Base-by-base conservation (phyloP, 257 asterid species). In the Knoxia roxburghii region DNA sequence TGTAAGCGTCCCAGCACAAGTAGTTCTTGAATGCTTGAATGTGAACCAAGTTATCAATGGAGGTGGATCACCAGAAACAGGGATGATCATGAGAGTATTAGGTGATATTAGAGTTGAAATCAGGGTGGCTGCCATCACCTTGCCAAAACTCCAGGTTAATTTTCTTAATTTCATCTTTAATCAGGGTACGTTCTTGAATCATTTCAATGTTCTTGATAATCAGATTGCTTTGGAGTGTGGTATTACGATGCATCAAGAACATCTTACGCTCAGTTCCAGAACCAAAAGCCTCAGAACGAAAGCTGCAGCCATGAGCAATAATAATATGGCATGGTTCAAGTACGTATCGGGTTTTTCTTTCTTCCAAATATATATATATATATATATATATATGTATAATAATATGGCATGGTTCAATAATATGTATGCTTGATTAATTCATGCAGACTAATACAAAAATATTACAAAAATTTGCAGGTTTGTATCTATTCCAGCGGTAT, bases 191-290 rank as follows among this genome's bases (percentile, higher is more conserved):
- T n/a, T n/a, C n/a, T n/a, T n/a, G n/a, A n/a, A n/a, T n/a, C n/a
- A n/a, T 37, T 37, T 37, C 4, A 4, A 37, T 9, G 9, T 37
- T 37, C 41, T 37, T 3, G 6, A 9, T 37, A 37, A 37, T 37
- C 41, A 37, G 90, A 59, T 89, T 26, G 88, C 87, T 30, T 61
- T 89, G 86, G 96, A 86, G 72, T 89, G 96, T 68, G 82, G 79
- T 18, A 67, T 86, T 64, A 73, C 61, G 32, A 79, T 82, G 2
- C 79, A 74, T 69, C 78, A 51, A 6, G 68, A 74, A 13, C 54
- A 78, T 57, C 61, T 85, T 43, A 64, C 79, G 24, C 11, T 80
- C 61, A 76, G 64, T 39, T 64, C 72, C 68, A 78, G 64, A 61
- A 39, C 80, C 23, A 39, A 68, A 58, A 75, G 56, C 4, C 41